These are phyloP conservation scores for Wickerhamomyces silvicola DNA, from an alignment of 805 yeast genomes.

Conservation along the genomic window DNA sequence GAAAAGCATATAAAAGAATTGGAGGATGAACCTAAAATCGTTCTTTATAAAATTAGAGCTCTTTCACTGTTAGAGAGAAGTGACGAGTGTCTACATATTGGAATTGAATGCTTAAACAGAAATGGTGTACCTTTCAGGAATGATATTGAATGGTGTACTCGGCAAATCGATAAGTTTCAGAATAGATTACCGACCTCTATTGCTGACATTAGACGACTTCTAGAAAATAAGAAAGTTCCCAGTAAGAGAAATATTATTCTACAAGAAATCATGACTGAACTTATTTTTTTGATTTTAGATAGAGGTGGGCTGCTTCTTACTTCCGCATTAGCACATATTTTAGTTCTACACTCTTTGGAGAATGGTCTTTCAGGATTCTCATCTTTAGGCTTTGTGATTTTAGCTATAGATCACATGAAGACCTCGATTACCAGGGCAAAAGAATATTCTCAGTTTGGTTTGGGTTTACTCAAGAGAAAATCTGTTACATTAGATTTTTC, in stretches of 20 bases:
- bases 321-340: constrained; percentile 26
- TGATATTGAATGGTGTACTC: constrained; percentile 22
- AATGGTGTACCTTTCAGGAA: constrained; percentile 29
- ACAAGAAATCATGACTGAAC: constrained; percentile 35
- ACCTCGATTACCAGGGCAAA: constrained; percentile 30
- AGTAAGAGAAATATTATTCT: constrained; percentile 26
- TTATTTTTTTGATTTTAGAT: constrained; percentile 30
- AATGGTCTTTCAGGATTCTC: constrained; percentile 35
- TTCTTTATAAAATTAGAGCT: constrained; percentile 30
- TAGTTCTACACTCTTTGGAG: constrained; percentile 29
- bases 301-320: constrained; percentile 24
- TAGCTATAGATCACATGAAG: constrained; percentile 31
- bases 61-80: constrained; percentile 12
- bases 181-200: constrained; percentile 33
- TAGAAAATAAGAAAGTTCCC: constrained; percentile 15
- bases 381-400: constrained; percentile 32
- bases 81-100: constrained; percentile 15
- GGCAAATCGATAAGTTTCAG: constrained; percentile 17
- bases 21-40: constrained; percentile 26
- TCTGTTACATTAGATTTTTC: constrained; percentile 30
- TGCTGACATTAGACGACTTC: constrained; percentile 30
- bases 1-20: constrained; percentile 25
- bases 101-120: constrained; percentile 28
- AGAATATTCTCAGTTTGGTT: constrained; percentile 36
- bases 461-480: constrained; percentile 29